Conservation (phyloP, 257 asterid species). For the Linderniella brevidens region DNA sequence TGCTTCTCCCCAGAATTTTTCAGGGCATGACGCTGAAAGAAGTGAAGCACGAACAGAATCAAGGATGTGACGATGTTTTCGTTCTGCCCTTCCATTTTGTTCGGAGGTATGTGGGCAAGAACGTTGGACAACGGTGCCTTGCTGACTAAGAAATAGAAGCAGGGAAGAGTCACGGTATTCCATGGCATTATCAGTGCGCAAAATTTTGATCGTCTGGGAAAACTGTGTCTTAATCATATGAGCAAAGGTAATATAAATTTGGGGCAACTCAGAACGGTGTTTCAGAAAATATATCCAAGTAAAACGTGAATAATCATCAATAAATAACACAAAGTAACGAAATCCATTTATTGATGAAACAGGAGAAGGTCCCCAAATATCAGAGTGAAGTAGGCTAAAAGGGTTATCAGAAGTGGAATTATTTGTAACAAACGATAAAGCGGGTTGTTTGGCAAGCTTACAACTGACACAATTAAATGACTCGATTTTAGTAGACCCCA, state of each 20-base stretch:
- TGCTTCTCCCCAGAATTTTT: no score
- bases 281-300: constrained; percentile 1
- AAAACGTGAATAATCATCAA: constrained; percentile 1
- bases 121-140: neutral
- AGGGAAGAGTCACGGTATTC: neutral
- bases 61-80: neutral
- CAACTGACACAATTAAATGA: neutral
- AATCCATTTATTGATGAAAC: neutral
- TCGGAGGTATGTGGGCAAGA: constrained; percentile 1
- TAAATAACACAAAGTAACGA: neutral
- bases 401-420: neutral
- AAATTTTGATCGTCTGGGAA: neutral
- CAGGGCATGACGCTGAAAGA: no score
- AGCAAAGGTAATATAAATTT: neutral
- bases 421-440: neutral
- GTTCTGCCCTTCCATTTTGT: neutral
- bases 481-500: constrained; percentile 4
- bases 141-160: neutral
- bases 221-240: constrained; percentile 3
- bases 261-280: neutral
- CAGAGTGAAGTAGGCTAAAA: neutral
- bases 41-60: neutral
- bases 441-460: constrained; percentile 5
- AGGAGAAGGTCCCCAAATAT: neutral
- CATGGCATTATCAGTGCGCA: constrained; percentile 2